Conservation (phyloP, 352 stramenopile species). For the Thraustotheca clavata region DNA sequence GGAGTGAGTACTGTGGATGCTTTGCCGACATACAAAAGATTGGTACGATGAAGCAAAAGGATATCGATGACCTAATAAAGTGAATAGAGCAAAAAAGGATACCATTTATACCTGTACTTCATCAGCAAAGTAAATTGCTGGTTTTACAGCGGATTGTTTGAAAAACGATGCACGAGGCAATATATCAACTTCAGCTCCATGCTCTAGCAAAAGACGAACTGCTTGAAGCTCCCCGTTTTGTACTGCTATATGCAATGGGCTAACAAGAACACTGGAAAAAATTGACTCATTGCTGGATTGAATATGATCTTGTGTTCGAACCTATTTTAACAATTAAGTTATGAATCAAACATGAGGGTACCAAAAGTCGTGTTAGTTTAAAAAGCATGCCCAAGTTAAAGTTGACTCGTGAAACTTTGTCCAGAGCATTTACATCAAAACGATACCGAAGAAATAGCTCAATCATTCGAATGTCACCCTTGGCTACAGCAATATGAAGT, state of each 20-base stretch:
- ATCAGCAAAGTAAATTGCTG: conserved; percentile 67
- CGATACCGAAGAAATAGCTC: conserved; percentile 41
- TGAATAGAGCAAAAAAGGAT: conserved; percentile 10
- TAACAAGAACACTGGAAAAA: conserved; percentile 6
- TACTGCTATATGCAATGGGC: conserved; percentile 19
- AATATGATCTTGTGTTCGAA: conserved; percentile 51
- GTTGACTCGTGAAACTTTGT: conserved; percentile 72
- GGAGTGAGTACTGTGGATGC: conserved; percentile 13
- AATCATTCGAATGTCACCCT: conserved; percentile 48
- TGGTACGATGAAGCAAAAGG: conserved; percentile 49
- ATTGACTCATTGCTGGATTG: conserved; percentile 26
- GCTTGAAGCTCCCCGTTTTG: conserved; percentile 29
- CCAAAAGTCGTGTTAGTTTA: conserved; percentile 50
- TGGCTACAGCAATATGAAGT: conserved; percentile 56
- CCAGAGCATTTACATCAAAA: conserved; percentile 55
- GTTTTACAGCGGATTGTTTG: conserved; percentile 41
- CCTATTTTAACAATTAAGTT: conserved; percentile 23
- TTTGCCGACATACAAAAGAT: conserved; percentile 52
- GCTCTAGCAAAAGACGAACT: conserved; percentile 31
- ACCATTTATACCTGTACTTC: conserved; percentile 29
- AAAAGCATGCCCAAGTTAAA: conserved; percentile 70
- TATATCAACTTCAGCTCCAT: conserved; percentile 19
- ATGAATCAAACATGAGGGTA: conserved; percentile 17
- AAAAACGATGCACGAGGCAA: conserved; percentile 59
- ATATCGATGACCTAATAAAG: conserved; percentile 43